phyloP scores from a whole-genome alignment of 1,139 yeast species.

The Sugiyamaella xylanicola region DNA sequence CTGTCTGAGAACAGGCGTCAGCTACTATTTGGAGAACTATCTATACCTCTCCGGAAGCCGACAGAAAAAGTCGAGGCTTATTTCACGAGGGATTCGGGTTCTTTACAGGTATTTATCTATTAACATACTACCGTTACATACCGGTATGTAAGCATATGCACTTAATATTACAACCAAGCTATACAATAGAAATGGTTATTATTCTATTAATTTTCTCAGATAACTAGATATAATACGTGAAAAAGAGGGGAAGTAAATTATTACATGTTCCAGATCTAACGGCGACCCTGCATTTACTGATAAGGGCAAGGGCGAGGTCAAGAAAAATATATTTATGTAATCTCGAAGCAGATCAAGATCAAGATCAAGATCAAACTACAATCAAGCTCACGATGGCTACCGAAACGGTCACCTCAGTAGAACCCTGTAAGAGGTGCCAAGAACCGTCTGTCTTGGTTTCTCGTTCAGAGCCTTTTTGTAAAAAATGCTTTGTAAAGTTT shows the following conservation, averaged over 20 bases:
- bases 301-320: conserved; percentile 11
- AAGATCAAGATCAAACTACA: too few species aligned
- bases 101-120: conserved; percentile 35
- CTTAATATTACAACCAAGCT: too few species aligned
- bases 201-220: too few species aligned
- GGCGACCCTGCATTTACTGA: too few species aligned
- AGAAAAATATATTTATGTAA: not conserved
- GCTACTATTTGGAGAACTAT: conserved; percentile 13
- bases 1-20: conserved; percentile 1
- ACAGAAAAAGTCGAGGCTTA: conserved; percentile 28
- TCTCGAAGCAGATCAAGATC: not conserved
- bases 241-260: too few species aligned
- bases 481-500: conserved; percentile 67
- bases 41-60: conserved; percentile 20
- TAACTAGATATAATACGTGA: too few species aligned
- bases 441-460: conserved; percentile 53
- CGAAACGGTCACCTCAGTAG: not conserved
- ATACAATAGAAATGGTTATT: too few species aligned
- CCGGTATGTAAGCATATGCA: too few species aligned
- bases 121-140: too few species aligned
- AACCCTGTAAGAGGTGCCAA: conserved; percentile 53
- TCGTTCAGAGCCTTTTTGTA: conserved; percentile 72
- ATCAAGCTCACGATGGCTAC: conserved; percentile 1
- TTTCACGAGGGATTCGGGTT: conserved; percentile 27
- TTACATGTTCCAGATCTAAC: too few species aligned